Base-by-base conservation (phyloP, 2,329 filamentous ascomycete species). In the Fusarium circinatum region DNA sequence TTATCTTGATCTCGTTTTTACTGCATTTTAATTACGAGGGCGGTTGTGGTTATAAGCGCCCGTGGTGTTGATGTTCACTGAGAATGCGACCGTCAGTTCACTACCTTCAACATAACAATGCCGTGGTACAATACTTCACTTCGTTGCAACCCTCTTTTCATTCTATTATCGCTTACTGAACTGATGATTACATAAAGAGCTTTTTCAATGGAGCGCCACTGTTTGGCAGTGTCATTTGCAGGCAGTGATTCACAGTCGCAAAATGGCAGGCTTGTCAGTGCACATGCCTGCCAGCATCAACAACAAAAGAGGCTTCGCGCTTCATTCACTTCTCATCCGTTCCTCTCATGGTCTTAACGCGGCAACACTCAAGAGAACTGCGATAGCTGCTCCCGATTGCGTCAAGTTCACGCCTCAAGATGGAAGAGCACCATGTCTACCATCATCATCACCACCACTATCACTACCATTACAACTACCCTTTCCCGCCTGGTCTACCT, bases 111-210 rank as follows among this genome's bases (percentile, higher is more conserved):
- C 6, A 3, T 4, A 18, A 26, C 2, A n/a, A 58, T 10, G 17
- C n/a, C 1, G 11, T 14, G 6, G 17, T 14, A 14, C 0, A 20
- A 14, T 7, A 0, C 5, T 28, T 47, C 0, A 1, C 44, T 28
- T 32, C 2, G 7, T 26, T 1, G 7, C 2, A 34, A 9, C 8
- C 2, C 12, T 15, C 12, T 5, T 1, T 3, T 34, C 3, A 9
- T 11, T 20, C 5, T 14, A 14, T n/a, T 6, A 8, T 15, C 5
- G 0, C 17, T 18, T 3, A 17, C 0, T 45, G 0, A 26, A 6
- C 1, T 24, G 0, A 7, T 18, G 5, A 18, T 44, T 44, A 28
- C 6, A 13, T 18, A 1, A 18, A 24, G n/a, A 24, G 7, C 11
- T 0, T 24, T 4, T 5, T 24, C n/a, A 45, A 13, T 24, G 1